Evolutionary conservation across 2,329 filamentous ascomycete genomes (phyloP).

Genomic region (Penicillium capsulatum): DNA sequence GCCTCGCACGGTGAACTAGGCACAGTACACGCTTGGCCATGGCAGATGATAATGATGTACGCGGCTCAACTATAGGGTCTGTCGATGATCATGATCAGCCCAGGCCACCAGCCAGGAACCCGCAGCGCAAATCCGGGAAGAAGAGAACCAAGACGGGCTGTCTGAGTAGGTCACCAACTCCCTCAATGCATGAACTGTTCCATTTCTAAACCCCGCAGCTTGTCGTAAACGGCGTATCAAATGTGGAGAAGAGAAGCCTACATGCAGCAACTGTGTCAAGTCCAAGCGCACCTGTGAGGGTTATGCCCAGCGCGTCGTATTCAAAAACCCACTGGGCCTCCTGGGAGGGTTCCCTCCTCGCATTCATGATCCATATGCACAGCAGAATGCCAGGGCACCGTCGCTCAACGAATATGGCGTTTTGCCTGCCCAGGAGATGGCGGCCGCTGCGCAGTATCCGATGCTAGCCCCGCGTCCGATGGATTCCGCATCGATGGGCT

Average conservation of each 20-base stretch:
- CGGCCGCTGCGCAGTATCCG: conserved; percentile 31
- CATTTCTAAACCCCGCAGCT: conserved; percentile 49
- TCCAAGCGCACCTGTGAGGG: conserved; percentile 46
- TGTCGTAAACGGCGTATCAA: conserved; percentile 95
- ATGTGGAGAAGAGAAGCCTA: conserved; percentile 73
- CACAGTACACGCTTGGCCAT: too few species aligned
- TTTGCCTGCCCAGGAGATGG: conserved; percentile 24
- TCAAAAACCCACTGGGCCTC: conserved; percentile 40
- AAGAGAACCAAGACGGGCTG: conserved; percentile 91
- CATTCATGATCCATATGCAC: conserved; percentile 20
- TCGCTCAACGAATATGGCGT: conserved; percentile 21
- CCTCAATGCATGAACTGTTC: not conserved
- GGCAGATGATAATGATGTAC: conserved; percentile 1
- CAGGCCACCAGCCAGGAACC: conserved; percentile 18
- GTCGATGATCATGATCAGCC: conserved; percentile 4
- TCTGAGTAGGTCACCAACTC: conserved; percentile 61
- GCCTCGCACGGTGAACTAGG: too few species aligned
- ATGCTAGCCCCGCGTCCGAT: conserved; percentile 33
- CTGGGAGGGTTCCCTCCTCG: conserved; percentile 24
- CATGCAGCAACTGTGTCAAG: conserved; percentile 46
- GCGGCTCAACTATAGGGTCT: not conserved
- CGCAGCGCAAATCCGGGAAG: conserved; percentile 39
- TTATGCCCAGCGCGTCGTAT: conserved; percentile 41
- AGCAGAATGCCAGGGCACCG: conserved; percentile 17
- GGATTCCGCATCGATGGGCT: conserved; percentile 11